A percentile compares a stretch with the other conserved stretches of the same genome.
Evolutionary conservation across 2,329 filamentous ascomycete species (phyloP).

Genomic region (Shiraia sp.): DNA sequence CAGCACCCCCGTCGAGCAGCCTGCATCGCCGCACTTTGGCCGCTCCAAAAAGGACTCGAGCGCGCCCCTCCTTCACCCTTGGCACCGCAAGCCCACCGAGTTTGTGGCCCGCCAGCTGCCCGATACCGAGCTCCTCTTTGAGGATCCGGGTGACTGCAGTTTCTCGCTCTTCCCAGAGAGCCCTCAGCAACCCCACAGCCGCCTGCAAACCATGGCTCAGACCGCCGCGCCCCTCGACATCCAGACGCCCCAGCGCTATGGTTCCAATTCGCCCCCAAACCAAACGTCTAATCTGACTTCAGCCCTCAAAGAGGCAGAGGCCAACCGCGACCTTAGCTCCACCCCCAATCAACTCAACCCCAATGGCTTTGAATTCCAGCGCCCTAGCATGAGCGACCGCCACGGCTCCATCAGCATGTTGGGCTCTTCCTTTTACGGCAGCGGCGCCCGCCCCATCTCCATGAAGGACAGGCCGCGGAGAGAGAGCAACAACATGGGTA

Average conservation of each 20-base stretch:
- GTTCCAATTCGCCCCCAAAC: constrained; percentile 62
- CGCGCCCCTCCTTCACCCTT: constrained; percentile 45
- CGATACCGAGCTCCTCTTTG: constrained; percentile 45
- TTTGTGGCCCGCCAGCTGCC: constrained; percentile 34
- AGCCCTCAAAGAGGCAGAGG: constrained; percentile 57
- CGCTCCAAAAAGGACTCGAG: constrained; percentile 47
- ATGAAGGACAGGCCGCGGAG: constrained; percentile 59
- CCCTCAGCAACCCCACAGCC: constrained; percentile 20
- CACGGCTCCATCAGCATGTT: constrained; percentile 59
- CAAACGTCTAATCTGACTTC: constrained; percentile 67
- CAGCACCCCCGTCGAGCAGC: constrained; percentile 44
- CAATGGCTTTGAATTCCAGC: constrained; percentile 34
- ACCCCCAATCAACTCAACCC: constrained; percentile 50
- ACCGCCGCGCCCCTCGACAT: constrained; percentile 64
- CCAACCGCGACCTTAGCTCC: constrained; percentile 32
- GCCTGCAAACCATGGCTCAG: constrained; percentile 54
- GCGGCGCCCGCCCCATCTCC: constrained; percentile 64
- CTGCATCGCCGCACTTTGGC: constrained; percentile 47
- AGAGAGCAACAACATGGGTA: constrained; percentile 64
- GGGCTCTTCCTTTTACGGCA: constrained; percentile 57
- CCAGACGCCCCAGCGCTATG: constrained; percentile 56
- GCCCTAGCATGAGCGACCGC: constrained; percentile 47
- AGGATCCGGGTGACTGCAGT: constrained; percentile 48
- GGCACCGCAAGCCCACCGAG: constrained; percentile 49
- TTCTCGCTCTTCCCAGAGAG: constrained; percentile 45